phyloP scores from a whole-genome alignment of 1,284 basidiomycete genomes.

The Ceratobasidium sp. region DNA sequence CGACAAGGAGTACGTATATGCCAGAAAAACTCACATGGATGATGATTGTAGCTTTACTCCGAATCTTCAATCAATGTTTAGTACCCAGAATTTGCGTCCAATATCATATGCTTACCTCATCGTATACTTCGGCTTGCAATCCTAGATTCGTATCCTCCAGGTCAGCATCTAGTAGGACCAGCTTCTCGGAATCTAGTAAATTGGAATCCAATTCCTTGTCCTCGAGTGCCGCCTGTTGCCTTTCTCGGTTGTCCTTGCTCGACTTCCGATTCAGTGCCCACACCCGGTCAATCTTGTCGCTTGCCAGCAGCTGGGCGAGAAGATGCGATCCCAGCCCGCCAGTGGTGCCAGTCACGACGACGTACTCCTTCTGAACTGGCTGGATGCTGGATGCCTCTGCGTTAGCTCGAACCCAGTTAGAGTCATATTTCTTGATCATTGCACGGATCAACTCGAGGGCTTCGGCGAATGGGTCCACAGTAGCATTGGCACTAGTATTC shows the following conservation, averaged over 20 bases:
- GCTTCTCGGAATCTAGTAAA: constrained; percentile 26
- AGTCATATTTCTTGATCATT: constrained; percentile 4
- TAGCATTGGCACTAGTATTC: background rate
- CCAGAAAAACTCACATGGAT: constrained; percentile 44
- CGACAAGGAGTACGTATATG: too few relatives aligned
- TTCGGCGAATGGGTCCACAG: background rate
- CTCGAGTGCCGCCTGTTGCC: constrained; percentile 32
- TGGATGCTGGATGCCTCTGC: background rate
- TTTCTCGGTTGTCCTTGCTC: background rate
- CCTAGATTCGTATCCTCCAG: constrained; percentile 43
- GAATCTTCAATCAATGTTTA: background rate
- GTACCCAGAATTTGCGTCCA: background rate
- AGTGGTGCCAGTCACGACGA: constrained; percentile 50
- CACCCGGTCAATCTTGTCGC: constrained; percentile 14
- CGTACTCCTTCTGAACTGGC: constrained; percentile 37
- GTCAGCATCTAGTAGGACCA: constrained; percentile 44
- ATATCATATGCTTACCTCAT: constrained; percentile 43
- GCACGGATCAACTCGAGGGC: background rate
- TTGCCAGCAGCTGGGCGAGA: constrained; percentile 44
- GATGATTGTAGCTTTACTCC: constrained; percentile 47
- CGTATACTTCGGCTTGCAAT: constrained; percentile 42
- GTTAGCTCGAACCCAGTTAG: background rate
- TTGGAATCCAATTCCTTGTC: constrained; percentile 29
- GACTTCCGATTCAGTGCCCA: constrained; percentile 39
- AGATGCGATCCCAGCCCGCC: constrained; percentile 48